These are phyloP conservation scores for Rheum nobile DNA, from an alignment of 148 eudicot species.

Conservation along the genomic window DNA sequence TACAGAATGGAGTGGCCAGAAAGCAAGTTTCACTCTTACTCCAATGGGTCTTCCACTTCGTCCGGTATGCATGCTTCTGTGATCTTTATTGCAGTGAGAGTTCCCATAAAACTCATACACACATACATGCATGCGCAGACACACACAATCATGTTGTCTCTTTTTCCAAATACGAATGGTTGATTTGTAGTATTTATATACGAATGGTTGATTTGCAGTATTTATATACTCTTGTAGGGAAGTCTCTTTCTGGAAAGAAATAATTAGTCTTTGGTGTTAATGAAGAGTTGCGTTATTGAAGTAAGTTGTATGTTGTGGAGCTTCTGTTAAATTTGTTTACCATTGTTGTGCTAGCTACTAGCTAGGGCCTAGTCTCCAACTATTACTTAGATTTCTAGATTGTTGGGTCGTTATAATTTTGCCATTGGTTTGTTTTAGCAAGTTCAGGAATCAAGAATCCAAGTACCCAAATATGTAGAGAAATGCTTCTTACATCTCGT, in stretches of 20 bases:
- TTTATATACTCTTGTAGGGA: background rate
- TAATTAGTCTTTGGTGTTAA: background rate
- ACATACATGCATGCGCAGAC: no score
- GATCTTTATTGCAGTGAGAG: background rate
- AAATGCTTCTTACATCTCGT: background rate
- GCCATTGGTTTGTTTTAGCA: no score
- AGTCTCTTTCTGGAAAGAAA: background rate
- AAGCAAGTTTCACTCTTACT: no score
- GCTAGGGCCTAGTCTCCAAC: background rate
- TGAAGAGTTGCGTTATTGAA: background rate
- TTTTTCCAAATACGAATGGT: background rate
- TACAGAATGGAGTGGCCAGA: constrained; percentile 38
- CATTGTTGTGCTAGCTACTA: background rate
- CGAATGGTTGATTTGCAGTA: no score
- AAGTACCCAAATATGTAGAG: background rate
- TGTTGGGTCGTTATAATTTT: no score
- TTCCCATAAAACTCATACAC: background rate
- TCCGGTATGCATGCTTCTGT: constrained; percentile 40
- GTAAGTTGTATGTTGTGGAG: background rate
- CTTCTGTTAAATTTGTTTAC: background rate
- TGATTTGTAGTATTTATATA: no score
- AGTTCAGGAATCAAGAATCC: no score
- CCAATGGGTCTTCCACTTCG: constrained; percentile 90
- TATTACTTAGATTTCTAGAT: background rate
- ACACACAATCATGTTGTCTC: background rate